A percentile compares a stretch with the other conserved stretches of the same genome.
Evolutionary conservation across 768 basidiomycete species (phyloP).

Genomic region (Collybia sp.): DNA sequence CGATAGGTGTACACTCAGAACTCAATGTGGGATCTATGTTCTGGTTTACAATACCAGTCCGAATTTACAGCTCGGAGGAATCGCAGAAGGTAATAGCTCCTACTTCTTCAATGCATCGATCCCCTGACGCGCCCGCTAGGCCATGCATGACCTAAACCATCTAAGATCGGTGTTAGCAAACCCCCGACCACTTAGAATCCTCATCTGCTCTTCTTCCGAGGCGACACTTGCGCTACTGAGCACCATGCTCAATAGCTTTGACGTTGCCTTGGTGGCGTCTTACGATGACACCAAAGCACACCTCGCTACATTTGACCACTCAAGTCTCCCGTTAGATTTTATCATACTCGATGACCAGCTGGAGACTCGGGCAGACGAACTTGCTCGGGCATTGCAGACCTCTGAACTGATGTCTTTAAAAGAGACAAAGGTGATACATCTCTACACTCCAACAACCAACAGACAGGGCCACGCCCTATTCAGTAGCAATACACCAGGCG

Average conservation of each 20-base stretch:
- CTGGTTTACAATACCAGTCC: slow-evolving; percentile 72
- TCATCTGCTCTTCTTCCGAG: slow-evolving; percentile 56
- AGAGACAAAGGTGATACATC: slow-evolving; percentile 63
- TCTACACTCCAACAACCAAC: slow-evolving; percentile 69
- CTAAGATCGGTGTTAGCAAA: slow-evolving; percentile 43
- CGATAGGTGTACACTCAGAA: slow-evolving; percentile 66
- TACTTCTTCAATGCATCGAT: not conserved
- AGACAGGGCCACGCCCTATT: slow-evolving; percentile 48
- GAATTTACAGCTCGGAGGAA: slow-evolving; percentile 49
- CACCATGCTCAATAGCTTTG: slow-evolving; percentile 54
- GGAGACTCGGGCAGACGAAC: slow-evolving; percentile 50
- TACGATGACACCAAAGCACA: slow-evolving; percentile 41
- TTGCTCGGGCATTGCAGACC: slow-evolving; percentile 45
- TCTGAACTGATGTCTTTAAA: slow-evolving; percentile 29
- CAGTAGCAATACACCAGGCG: slow-evolving; percentile 45
- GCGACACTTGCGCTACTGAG: slow-evolving; percentile 52
- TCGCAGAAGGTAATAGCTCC: slow-evolving; percentile 43
- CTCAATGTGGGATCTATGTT: slow-evolving; percentile 62
- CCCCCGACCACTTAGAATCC: slow-evolving; percentile 40
- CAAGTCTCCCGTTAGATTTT: slow-evolving; percentile 47
- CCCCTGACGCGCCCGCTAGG: slow-evolving; percentile 25
- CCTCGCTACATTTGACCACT: slow-evolving; percentile 26
- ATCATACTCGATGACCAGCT: slow-evolving; percentile 65
- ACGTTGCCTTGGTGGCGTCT: slow-evolving; percentile 36
- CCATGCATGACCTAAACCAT: slow-evolving; percentile 38